Evolutionary conservation across 1,284 basidiomycete species (phyloP), one percentile per base, ranked within the genome.

Genomic region (Trichosporon sp.): DNA sequence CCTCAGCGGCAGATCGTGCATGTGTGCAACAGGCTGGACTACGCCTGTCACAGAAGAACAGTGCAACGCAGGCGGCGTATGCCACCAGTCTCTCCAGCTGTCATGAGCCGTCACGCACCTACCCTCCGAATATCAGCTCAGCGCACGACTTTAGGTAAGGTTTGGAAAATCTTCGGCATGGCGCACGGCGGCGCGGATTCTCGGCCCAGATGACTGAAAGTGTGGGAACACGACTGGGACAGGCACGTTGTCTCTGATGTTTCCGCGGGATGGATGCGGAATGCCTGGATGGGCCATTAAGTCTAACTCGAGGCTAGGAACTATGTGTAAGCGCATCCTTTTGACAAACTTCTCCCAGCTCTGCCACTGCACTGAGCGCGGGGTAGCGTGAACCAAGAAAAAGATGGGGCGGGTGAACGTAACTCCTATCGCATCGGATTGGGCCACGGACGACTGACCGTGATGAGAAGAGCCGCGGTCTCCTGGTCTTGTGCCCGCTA

Each of bases 191-290:
- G 51, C 51, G 7, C 51, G 21, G n/a, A 19, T 21, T 54, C 51
- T 54, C 21, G 19, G 51, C 19, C 51, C 51, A 54, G 51, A 6
- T 4, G 12, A 19, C 19, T 21, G 16, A 54, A 54, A 21, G 51
- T 54, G 51, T 54, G 51, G 51, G 51, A 54, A 54, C 51, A 16
- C 51, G 21, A 54, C 51, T 19, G 51, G 51, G 51, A n/a, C 21
- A 54, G 51, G 51, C 51, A 54, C 51, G 21, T 7, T 16, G 51
- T 21, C 51, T 26, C 51, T 54, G 51, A 19, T 26, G 51, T 54
- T 26, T 54, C 51, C 51, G 51, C 51, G 51, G 51, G 6, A n/a
- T 19, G 38, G n/a, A n/a, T 54, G 51, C 51, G 51, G 51, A 54
- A 54, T 26, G 51, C 51, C 19, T 8, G 51, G 51, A 19, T 19